Evolutionary conservation across 257 asterid species (phyloP), one percentile per base, ranked within the genome.

Genomic region (Primulina eburnea): DNA sequence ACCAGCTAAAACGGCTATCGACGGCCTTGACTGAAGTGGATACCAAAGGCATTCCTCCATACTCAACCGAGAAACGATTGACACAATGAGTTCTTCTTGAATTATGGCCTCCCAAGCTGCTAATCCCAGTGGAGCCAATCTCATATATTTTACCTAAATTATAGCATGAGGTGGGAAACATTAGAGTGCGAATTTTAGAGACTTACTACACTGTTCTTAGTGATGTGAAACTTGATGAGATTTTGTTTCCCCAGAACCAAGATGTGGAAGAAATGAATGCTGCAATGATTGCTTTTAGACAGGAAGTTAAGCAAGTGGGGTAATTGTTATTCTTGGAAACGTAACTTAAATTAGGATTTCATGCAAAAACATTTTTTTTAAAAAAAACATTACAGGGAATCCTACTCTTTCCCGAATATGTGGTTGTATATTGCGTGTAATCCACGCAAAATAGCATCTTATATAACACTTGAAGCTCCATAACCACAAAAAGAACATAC

Each of bases 61-160:
- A 89, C 74, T 82, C 87, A 18, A 74, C 80, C 5, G 81, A 88
- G 34, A 89, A 88, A 62, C 68, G 74, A 71, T 88, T 92, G 14
- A 92, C 88, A 52, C 95, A 92, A 33, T 83, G 71, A 3, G 85
- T 77, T 80, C 96, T 85, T 75, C 71, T 87, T 21, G 80, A 86
- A 6, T 6, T 86, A 84, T 92, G 98, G 24, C 96, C 94, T 77
- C 96, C 98, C 84, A 89, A 77, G 85, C 94, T 92, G 74, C 96
- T 92, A 47, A 89, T 89, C 60, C 96, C 95, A 7, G 88, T 82
- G 0, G 95, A 85, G 40, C 98, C 98, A 71, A 89, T 88, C 84
- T 91, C 96, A 69, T 59, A 86, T 75, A 89, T 89, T 71, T 68
- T 80, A 57, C 96, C 96, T 91, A 68, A 72, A 87, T 70, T 62